These are phyloP conservation scores for Sugiyamaella qingdaonensis DNA, from an alignment of 805 yeast genomes.

Conservation along the genomic window DNA sequence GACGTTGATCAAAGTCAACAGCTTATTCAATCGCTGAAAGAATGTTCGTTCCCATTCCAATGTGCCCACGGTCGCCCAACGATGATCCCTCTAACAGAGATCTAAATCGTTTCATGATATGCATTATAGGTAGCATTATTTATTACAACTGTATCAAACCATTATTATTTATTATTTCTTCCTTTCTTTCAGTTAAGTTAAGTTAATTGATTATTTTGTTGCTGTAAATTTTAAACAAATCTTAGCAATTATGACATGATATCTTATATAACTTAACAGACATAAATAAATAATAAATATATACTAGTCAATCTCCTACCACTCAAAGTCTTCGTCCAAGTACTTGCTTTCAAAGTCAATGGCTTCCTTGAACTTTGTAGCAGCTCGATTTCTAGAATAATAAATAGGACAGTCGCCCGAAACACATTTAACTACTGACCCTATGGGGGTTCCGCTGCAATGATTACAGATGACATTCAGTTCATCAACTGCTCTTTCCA, in stretches of 20 bases:
- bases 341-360: not conserved
- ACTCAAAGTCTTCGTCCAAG: not conserved
- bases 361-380: conserved; percentile 2
- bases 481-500: conserved; percentile 19
- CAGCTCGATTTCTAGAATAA: conserved; percentile 47
- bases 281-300: too few species aligned
- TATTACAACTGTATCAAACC: not conserved
- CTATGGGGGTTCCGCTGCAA: conserved; percentile 31
- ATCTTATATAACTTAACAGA: too few species aligned
- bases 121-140: not conserved
- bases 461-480: conserved; percentile 28
- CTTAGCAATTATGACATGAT: too few species aligned
- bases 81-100: conserved; percentile 42
- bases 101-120: too few species aligned
- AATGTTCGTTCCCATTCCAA: conserved; percentile 60
- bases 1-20: conserved; percentile 40
- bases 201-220: not conserved
- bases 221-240: not conserved
- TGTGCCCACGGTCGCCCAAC: conserved; percentile 90
- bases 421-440: conserved; percentile 41
- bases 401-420: conserved; percentile 65
- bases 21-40: conserved; percentile 40
- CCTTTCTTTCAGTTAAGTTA: too few species aligned
- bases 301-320: too few species aligned
- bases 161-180: not conserved